Evolutionary conservation across 176 grass and related monocot species (phyloP), one percentile per base, ranked within the genome.

Genomic region (Echinochloa phyllopogon): DNA sequence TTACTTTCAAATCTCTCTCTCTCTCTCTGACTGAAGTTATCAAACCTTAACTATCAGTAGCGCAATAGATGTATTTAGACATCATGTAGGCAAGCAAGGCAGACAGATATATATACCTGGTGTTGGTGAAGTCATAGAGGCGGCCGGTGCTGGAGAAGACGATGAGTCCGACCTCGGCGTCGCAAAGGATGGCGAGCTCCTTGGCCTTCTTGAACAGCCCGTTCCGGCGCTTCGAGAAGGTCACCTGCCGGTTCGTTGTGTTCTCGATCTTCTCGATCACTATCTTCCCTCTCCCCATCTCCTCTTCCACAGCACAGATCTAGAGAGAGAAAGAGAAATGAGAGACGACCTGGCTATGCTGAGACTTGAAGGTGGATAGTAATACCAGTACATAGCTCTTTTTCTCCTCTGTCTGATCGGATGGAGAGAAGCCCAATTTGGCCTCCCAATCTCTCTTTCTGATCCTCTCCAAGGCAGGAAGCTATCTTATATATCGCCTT

Each of bases 161-260:
- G 36, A 76, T 38, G 11, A 58, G 20, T 0, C 74, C 74, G 20
- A 76, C 53, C 52, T 76, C 36, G 2, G 53, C 74, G 10, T 75
- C 73, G 18, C 73, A 75, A 20, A 75, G 73, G 36, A 75, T 33
- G 33, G 73, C 73, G 17, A 75, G 74, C 52, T 76, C 74, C 36
- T 23, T 58, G 3, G 74, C 74, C 37, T 76, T 76, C 52, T 76
- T 76, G 52, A 76, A 76, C 52, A 76, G 21, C 37, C 74, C 74
- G 10, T 4, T 59, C 52, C 53, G 40, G 12, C 74, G 38, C 37
- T 76, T 79, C 8, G 77, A 79, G 77, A 79, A 61, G 60, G 74
- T 76, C 36, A 76, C 73, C 73, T 76, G 73, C 10, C 50, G 73
- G 10, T 36, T 76, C 4, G 36, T 76, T 10, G 20, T 76, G 52